These are phyloP conservation scores for Suhomyces terraborum DNA, from an alignment of 1,139 yeast genomes.

Conservation along the genomic window DNA sequence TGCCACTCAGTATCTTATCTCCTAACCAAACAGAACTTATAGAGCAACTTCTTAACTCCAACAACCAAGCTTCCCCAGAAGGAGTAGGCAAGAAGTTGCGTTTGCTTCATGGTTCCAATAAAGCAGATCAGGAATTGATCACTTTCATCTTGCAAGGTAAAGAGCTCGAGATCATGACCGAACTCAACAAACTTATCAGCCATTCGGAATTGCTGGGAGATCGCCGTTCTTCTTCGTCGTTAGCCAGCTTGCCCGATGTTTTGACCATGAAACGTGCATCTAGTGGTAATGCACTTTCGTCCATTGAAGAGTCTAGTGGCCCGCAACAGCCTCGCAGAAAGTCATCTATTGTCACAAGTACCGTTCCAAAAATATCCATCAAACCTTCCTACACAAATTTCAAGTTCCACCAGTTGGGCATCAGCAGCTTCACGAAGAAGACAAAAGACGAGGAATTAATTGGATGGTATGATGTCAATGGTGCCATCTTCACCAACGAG, in stretches of 20 bases:
- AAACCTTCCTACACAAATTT: conserved; percentile 30
- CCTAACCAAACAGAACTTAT: conserved; percentile 25
- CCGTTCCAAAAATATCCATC: conserved; percentile 36
- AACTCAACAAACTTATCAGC: conserved; percentile 37
- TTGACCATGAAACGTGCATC: conserved; percentile 27
- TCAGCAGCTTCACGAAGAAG: conserved; percentile 7
- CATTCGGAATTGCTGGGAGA: conserved; percentile 40
- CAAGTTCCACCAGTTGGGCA: conserved; percentile 12
- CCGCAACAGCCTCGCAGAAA: conserved; percentile 22
- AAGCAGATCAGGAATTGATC: conserved; percentile 36
- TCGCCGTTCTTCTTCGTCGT: conserved; percentile 39
- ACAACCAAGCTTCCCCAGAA: conserved; percentile 10
- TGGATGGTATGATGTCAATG: conserved; percentile 31
- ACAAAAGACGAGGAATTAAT: conserved; percentile 6
- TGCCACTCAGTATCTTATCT: conserved; percentile 29
- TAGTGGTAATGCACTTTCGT: conserved; percentile 27
- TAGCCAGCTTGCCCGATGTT: conserved; percentile 33
- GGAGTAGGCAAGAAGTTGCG: conserved; percentile 33
- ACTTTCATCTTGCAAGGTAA: conserved; percentile 35
- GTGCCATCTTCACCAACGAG: conserved; percentile 45
- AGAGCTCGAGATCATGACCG: conserved; percentile 42
- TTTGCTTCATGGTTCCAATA: conserved; percentile 28
- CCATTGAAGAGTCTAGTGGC: conserved; percentile 16
- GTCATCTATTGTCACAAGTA: conserved; percentile 29
- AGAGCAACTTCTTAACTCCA: conserved; percentile 22